Conservation (phyloP, 2,329 filamentous ascomycete genomes). For the Pseudogymnoascus sp. region DNA sequence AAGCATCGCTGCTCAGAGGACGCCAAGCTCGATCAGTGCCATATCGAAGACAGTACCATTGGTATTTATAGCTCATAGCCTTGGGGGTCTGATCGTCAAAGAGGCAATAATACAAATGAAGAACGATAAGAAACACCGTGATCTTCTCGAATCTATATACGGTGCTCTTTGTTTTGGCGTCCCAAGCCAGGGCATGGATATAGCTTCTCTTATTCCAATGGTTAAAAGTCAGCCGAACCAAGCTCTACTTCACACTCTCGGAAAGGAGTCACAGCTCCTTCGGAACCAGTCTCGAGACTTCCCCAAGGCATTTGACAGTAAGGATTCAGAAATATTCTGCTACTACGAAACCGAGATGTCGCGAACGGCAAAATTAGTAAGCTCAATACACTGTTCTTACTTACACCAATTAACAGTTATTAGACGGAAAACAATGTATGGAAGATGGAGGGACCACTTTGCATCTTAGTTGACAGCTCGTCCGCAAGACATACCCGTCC, state of each 20-base stretch:
- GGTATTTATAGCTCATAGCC: constrained; percentile 19
- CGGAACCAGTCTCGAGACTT: constrained; percentile 6
- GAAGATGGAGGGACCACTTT: constrained; percentile 5
- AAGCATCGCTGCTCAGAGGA: not conserved
- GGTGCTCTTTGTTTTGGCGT: constrained; percentile 16
- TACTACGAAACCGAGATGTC: constrained; percentile 16
- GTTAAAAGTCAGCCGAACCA: constrained; percentile 14
- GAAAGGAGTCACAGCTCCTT: constrained; percentile 12
- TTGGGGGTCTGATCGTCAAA: constrained; percentile 21
- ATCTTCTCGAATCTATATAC: constrained; percentile 9
- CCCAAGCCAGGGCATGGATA: constrained; percentile 15
- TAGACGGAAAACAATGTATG: not conserved
- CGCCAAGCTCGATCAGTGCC: too few species aligned
- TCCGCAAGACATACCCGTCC: constrained; percentile 8
- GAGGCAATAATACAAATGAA: constrained; percentile 15
- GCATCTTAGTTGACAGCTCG: not conserved
- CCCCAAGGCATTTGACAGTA: constrained; percentile 7
- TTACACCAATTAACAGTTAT: not conserved
- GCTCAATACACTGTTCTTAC: not conserved
- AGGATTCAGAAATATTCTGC: constrained; percentile 11
- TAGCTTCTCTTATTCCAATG: constrained; percentile 13
- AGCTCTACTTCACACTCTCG: constrained; percentile 8
- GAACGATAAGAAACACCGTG: not conserved
- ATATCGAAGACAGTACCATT: constrained; percentile 10
- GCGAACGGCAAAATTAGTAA: constrained; percentile 12